These are phyloP conservation scores for Alternaria tenuissima DNA, from an alignment of 2,329 filamentous ascomycete species.

Conservation along the genomic window DNA sequence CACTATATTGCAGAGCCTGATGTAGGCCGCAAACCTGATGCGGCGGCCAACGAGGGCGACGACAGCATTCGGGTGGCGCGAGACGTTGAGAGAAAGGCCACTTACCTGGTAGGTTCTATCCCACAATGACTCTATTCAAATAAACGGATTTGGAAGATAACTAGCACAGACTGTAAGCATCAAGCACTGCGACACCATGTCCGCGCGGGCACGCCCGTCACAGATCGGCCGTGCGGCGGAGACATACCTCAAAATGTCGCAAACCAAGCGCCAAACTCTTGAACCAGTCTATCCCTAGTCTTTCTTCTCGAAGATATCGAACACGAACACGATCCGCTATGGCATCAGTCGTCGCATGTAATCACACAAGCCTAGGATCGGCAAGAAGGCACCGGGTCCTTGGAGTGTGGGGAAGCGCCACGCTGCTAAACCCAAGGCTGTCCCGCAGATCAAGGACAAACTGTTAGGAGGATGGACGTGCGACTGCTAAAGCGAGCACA, in stretches of 20 bases:
- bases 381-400: conserved; percentile 40
- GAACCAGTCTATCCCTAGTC: conserved; percentile 55
- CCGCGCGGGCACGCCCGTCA: conserved; percentile 9
- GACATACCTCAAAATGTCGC: conserved; percentile 47
- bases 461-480: conserved; percentile 37
- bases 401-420: conserved; percentile 51
- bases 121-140: conserved; percentile 37
- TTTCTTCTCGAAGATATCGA: conserved; percentile 47
- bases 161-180: conserved; percentile 38
- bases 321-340: conserved; percentile 48
- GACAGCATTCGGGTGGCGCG: conserved; percentile 2
- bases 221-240: conserved; percentile 10
- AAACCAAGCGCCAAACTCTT: conserved; percentile 52
- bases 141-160: conserved; percentile 36
- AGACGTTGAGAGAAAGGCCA: conserved; percentile 8
- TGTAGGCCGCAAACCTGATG: background rate
- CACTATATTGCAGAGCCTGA: background rate
- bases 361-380: conserved; percentile 41
- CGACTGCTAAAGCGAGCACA: conserved; percentile 48
- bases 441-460: conserved; percentile 40
- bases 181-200: conserved; percentile 9
- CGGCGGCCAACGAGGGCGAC: conserved; percentile 2
- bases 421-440: conserved; percentile 42
- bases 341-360: conserved; percentile 49
- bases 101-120: conserved; percentile 42